phyloP scores from a whole-genome alignment of 2,329 filamentous ascomycete species.

The Talaromyces pinophilus region DNA sequence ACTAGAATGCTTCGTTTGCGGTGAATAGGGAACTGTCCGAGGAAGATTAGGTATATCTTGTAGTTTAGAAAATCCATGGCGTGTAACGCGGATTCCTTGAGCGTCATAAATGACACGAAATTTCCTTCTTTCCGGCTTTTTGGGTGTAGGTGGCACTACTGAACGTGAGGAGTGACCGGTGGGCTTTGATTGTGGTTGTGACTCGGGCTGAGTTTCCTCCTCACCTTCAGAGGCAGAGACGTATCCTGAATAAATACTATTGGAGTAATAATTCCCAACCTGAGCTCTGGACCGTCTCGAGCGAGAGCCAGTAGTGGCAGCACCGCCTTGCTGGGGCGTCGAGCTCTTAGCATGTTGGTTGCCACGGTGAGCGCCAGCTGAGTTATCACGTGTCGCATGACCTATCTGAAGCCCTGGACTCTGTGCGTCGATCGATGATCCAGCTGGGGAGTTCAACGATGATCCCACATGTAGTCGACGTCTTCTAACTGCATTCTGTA shows the following conservation, averaged over 20 bases:
- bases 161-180: neutral
- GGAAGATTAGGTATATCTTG: conserved; percentile 23
- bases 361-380: neutral
- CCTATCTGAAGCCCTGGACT: neutral
- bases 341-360: neutral
- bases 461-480: neutral
- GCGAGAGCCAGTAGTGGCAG: conserved; percentile 23
- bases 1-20: conserved; percentile 22
- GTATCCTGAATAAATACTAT: conserved; percentile 24
- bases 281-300: conserved; percentile 32
- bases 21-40: conserved; percentile 23
- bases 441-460: neutral
- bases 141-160: neutral
- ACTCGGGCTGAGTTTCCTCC: neutral
- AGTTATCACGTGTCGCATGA: neutral
- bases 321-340: neutral
- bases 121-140: neutral
- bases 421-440: neutral
- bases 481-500: neutral
- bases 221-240: conserved; percentile 18
- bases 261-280: conserved; percentile 38
- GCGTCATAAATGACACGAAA: conserved; percentile 25
- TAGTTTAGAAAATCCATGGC: conserved; percentile 21
- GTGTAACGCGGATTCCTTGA: conserved; percentile 25
- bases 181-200: neutral